Evolutionary conservation across 2,329 filamentous ascomycete genomes (phyloP), one percentile per base, ranked within the genome.

Genomic region (Fusarium staphyleae): DNA sequence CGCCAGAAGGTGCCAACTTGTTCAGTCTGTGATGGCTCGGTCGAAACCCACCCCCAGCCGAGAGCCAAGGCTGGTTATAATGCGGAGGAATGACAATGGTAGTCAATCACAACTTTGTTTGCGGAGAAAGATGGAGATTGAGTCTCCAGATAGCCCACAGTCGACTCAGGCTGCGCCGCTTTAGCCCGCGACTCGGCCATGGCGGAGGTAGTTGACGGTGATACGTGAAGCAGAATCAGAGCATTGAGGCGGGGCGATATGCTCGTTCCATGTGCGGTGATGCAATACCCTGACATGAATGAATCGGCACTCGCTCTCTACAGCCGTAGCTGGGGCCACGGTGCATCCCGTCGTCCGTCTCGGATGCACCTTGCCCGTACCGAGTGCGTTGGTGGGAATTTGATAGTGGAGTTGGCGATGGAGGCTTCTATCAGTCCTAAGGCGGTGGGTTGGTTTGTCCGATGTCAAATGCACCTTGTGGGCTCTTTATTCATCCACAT

Each of bases 201-300:
- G 36, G 15, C 30, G 39, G 48, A 40, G 52, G 34, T 10, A 32
- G 42, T 16, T 34, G 18, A 49, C 13, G 44, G 45, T 39, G 46
- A 51, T 58, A 48, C 45, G 51, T 58, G 37, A 50, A 24, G 26
- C 39, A 28, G 13, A 36, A 8, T 24, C 47, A 37, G 39, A 34
- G 35, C 22, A 45, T 29, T 55, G 29, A 33, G 39, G 36, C 49
- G 41, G 56, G 56, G 52, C 28, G 28, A 32, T 32, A 26, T 18
- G 22, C 22, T 22, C 28, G 40, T 36, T 32, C 18, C 22, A 51
- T 48, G 45, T 54, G 43, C 15, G 30, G 53, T 59, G 42, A 62
- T 54, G 58, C 36, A 59, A 58, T 39, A 22, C 18, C 35, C 24
- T 24, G 48, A 56, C 22, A 56, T 58, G 32, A 47, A n/a, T 37